These are phyloP conservation scores for Trichoderma atroviride DNA, from an alignment of 2,329 filamentous ascomycete species.

Conservation along the genomic window DNA sequence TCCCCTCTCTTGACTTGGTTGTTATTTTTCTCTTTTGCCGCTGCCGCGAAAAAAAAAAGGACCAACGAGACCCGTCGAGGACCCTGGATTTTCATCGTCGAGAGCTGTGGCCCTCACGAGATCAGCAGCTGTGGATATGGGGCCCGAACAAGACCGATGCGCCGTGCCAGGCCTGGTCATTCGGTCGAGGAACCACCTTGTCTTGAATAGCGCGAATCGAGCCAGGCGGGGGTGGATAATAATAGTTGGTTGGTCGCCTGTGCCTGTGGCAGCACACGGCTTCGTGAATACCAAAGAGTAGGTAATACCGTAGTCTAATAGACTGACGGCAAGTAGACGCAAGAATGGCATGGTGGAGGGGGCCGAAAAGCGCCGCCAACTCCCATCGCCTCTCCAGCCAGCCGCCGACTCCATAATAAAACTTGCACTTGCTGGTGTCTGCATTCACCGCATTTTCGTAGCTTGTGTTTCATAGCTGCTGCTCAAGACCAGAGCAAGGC, in stretches of 20 bases:
- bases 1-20: not conserved
- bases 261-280: not conserved
- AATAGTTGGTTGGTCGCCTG: not conserved
- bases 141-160: conserved; percentile 19
- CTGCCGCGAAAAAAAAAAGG: not conserved
- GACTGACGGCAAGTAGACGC: not conserved
- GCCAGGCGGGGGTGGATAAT: conserved; percentile 20
- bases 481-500: conserved; percentile 14
- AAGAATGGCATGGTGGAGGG: conserved; percentile 7
- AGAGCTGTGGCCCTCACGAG: conserved; percentile 23
- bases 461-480: conserved; percentile 4
- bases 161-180: conserved; percentile 22
- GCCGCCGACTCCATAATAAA: not conserved
- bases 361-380: conserved; percentile 12
- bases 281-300: not conserved
- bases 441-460: conserved; percentile 27
- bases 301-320: no score
- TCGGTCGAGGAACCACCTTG: conserved; percentile 17
- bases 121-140: conserved; percentile 24
- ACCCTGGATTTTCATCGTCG: conserved; percentile 19
- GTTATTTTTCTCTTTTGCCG: not conserved
- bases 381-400: not conserved
- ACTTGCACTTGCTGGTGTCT: conserved; percentile 4
- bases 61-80: not conserved
- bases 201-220: conserved; percentile 4